Base-by-base conservation (phyloP, 1,284 basidiomycete species). In the Marasmius sp. region DNA sequence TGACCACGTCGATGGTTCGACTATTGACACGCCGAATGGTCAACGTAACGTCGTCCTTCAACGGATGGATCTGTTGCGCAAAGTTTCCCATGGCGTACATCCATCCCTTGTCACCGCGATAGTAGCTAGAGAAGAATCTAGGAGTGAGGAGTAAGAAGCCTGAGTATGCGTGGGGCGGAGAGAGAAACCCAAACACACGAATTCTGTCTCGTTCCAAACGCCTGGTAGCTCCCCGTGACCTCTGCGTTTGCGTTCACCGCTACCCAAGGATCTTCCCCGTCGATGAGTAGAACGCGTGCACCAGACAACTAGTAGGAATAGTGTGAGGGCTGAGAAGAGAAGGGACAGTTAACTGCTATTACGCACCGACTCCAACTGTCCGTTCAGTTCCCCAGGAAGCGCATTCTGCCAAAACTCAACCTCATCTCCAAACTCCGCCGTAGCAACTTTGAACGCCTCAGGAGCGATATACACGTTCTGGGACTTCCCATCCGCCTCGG, bases 21-120 rank as follows among this genome's bases (percentile, higher is more conserved):
- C 76, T 76, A 60, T 80, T 79, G 37, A 75, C 69, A 12, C 79
- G 77, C 59, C 81, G 77, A 18, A 88, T 74, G 1, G 76, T 81
- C 60, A 88, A 70, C 1, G 72, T 74, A n/a, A 81, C 85, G 0
- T 71, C 73, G 66, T 88, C 85, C 34, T 70, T 72, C 18, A 87
- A 70, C 2, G 86, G 86, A 27, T 86, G 79, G 1, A 82, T 75
- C 65, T 83, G 79, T 62, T 84, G 81, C 1, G 85, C 86, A 68
- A 88, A 88, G 62, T 87, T 83, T 16, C 86, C 86, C 79, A 87
- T 77, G 62, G 79, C 69, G 65, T 89, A 89, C 3, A 72, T 78
- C 85, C 85, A 87, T 5, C 81, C 79, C 8, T 67, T 66, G 3
- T 77, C 69, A 11, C 68, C 71, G 20, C 73, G 64, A 34, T 73